Evolutionary conservation across 225 moss, liverwort and hornwort genomes (phyloP), one percentile per base, ranked within the genome.

Genomic region (Bryoerythrophyllum caledonicum): DNA sequence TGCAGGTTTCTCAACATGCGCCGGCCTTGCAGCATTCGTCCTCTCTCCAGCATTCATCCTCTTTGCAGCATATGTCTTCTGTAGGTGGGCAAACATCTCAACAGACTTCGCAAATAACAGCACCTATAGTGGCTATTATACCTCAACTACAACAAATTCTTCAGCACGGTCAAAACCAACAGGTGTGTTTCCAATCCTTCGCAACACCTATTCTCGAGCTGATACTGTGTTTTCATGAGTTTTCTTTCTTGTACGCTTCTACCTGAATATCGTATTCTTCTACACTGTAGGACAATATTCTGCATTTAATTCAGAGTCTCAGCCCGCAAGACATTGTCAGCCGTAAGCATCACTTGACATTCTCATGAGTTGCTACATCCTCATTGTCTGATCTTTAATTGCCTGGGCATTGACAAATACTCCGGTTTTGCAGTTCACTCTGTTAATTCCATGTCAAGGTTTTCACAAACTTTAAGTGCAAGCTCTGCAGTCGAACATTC

Each of bases 141-240:
- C 81, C 85, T 77, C 86, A 88, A 58, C 64, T 88, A 64, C 86
- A 86, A 71, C 85, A 86, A 68, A 81, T 86, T 59, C 64, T 83
- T 79, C 85, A 85, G 53, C 83, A 85, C 55, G 85, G 81, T 44
- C 83, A 81, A 71, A 86, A 76, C 71, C 86, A 86, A 79, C 88
- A 88, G 86, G 88, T 88, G 23, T 63, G 57, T 54, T 49, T 2
- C 6, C 17, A 24, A 34, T 73, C 80, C 60, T 28, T 71, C 30
- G 52, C 52, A 40, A 35, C 51, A 16, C 52, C 32, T 48, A 38
- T 52, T 32, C 13, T 25, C 41, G 37, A 53, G 58, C 74, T n/a
- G 74, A 67, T 62, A 64, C 21, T 74, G 74, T 60, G 21, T 38
- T 77, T 21, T 17, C 21, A 65, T 77, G 70, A 19, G 21, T 19